Evolutionary conservation across 371 early-diverging fungal species (phyloP), one percentile per base, ranked within the genome.

Genomic region (Mucor sp.): DNA sequence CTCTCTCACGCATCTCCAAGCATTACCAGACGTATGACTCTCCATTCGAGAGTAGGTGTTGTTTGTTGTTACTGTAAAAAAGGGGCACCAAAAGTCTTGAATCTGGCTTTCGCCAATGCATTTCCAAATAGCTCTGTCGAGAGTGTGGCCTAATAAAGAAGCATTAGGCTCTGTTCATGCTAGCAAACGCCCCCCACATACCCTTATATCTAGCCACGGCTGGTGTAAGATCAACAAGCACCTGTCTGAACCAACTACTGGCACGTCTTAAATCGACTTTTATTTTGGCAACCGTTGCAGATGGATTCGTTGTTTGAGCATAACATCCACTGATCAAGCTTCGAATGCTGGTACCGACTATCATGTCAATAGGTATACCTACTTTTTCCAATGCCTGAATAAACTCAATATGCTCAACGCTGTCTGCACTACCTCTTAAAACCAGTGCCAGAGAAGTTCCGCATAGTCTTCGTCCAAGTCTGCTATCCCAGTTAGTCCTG

Each of bases 281-380:
- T 39, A 93, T 91, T 41, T 94, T 82, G 15, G 92, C 95, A 77
- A 92, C 91, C 3, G 96, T 92, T 8, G 91, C 85, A 33, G 95
- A 93, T 23, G 91, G 88, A 75, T 97, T 96, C 32, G 92, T 85
- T 58, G 95, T 93, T 55, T 89, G 82, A 17, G 98, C 95, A 77
- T 99, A 99, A 21, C 98, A 79, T 0, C 98, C 99, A 39, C 97
- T 96, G 39, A 99, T 92, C 80, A 99, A 96, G 17, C 95, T 91
- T 14, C 99, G 99, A 77, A 99, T 99, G 63, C 95, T 94, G 0
- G 98, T 98, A 25, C 99, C 99, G 37, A 99, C 99, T 41, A 99
- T 87, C 79, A 96, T 95, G 80, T 99, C 99, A 56, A 99, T 93
- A 0, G 99, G 99, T 21, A 99, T 95, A 0, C 97, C 97, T 1